A percentile compares a stretch with the other conserved stretches of the same genome.
Conservation (phyloP, 306 rosid species). For the Rosa chinensis region DNA sequence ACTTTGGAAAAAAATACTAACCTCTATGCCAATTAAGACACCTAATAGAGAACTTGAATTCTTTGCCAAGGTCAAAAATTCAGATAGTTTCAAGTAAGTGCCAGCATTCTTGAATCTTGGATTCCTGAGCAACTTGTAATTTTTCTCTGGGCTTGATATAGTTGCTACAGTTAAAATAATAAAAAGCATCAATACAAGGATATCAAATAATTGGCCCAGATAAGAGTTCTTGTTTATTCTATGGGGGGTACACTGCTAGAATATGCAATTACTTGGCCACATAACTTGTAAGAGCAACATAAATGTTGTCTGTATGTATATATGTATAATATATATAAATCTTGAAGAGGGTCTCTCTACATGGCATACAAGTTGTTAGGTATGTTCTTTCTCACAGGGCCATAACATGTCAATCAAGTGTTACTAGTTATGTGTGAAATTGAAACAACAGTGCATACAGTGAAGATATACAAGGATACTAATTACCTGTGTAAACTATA, state of each 20-base stretch:
- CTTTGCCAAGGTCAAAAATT: conserved; percentile 76
- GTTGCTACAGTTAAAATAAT: conserved; percentile 52
- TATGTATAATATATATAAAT: background rate
- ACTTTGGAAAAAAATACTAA: conserved; percentile 26
- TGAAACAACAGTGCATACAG: background rate
- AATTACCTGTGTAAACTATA: background rate
- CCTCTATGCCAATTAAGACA: conserved; percentile 73
- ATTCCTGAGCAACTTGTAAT: conserved; percentile 49
- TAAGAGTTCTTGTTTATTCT: conserved; percentile 6
- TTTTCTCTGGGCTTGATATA: conserved; percentile 45
- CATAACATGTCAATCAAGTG: background rate
- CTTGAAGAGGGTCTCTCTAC: conserved; percentile 6
- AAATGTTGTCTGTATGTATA: background rate
- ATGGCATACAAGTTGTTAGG: background rate
- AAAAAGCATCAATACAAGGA: conserved; percentile 24
- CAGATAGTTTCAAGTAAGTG: conserved; percentile 47
- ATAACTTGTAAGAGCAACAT: conserved; percentile 20
- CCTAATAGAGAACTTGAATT: conserved; percentile 63
- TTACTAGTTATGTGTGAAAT: background rate
- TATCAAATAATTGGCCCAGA: conserved; percentile 25
- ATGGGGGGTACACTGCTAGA: conserved; percentile 3
- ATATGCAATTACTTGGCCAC: conserved; percentile 16
- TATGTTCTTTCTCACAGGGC: background rate
- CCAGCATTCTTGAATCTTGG: conserved; percentile 51
- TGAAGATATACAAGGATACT: background rate